Evolutionary conservation across 2,329 filamentous ascomycete genomes (phyloP), one percentile per base, ranked within the genome.

Genomic region (Epichloe baconii): DNA sequence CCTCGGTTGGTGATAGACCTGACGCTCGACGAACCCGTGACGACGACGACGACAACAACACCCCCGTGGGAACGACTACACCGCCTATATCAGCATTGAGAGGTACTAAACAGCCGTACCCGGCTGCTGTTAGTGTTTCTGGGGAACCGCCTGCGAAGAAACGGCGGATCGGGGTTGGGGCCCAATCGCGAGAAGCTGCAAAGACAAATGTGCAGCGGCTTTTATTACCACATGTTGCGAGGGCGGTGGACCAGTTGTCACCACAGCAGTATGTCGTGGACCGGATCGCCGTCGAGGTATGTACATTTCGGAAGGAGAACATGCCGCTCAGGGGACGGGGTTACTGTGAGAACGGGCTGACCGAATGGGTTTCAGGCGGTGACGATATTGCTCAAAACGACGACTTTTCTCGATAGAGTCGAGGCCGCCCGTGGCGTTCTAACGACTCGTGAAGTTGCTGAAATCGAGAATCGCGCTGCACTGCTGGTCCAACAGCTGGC

Each of bases 161-260:
- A 38, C 59, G 61, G 50, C 62, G 66, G 49, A 57, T 66, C 3
- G 57, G 57, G 5, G 38, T 58, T 23, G 55, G 50, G 26, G 26
- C 34, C 8, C 44, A 44, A 34, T 19, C 40, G 23, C 55, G 51
- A 52, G 58, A 21, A 52, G 45, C 31, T 47, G 66, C 0, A 21
- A 57, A 57, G 45, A 51, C 57, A 1, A 65, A 64, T 37, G 42
- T 69, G 8, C 56, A 55, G 21, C 50, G 55, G 1, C 65, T 68
- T 37, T 59, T 70, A 2, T 51, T 66, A 4, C 68, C 68, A 1
- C 60, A 64, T 26, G 59, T 71, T 14, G 55, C 58, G 49, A 48
- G 50, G 12, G 59, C 58, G 0, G 49, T 68, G 14, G 35, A 53
- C 2, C 34, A 53, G n/a, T 48, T 71, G 0, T 54, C 62, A 17